A percentile compares a stretch with the other conserved stretches of the same genome.
These are phyloP conservation scores for Pseudopithomyces maydicus DNA, from an alignment of 2,329 filamentous ascomycete genomes.

Conservation along the genomic window DNA sequence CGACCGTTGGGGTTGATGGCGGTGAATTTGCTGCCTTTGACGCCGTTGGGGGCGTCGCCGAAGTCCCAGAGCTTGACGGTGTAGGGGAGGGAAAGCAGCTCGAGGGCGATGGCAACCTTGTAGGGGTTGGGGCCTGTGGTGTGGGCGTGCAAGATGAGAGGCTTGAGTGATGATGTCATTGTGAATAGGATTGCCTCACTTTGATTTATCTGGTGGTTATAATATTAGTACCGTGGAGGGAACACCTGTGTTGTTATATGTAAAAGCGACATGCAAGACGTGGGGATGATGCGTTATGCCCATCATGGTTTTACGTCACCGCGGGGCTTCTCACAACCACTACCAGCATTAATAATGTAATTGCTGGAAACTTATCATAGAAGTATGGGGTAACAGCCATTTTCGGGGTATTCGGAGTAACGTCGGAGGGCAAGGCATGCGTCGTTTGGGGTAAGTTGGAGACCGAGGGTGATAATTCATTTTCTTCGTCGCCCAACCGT, in stretches of 20 bases:
- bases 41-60: constrained; percentile 5
- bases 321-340: background rate
- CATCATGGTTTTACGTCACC: background rate
- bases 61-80: constrained; percentile 17
- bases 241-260: background rate
- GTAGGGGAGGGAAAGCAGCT: constrained; percentile 39
- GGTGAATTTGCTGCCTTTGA: constrained; percentile 17
- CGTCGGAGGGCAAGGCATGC: background rate
- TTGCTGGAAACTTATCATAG: background rate
- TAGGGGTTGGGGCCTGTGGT: constrained; percentile 20
- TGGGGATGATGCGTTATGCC: background rate
- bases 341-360: background rate
- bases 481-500: too few species aligned
- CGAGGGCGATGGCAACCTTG: constrained; percentile 19
- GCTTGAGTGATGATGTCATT: background rate
- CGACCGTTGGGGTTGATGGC: constrained; percentile 22
- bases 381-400: background rate
- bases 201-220: background rate
- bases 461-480: too few species aligned
- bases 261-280: background rate
- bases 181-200: background rate
- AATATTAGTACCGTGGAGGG: background rate
- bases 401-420: background rate
- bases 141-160: background rate
- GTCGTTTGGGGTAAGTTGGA: background rate